Percentiles rank a stretch among this genome's conserved stretches.
Evolutionary conservation across 176 grass and related monocot genomes (phyloP).

Genomic region (Pontederia crassipes): DNA sequence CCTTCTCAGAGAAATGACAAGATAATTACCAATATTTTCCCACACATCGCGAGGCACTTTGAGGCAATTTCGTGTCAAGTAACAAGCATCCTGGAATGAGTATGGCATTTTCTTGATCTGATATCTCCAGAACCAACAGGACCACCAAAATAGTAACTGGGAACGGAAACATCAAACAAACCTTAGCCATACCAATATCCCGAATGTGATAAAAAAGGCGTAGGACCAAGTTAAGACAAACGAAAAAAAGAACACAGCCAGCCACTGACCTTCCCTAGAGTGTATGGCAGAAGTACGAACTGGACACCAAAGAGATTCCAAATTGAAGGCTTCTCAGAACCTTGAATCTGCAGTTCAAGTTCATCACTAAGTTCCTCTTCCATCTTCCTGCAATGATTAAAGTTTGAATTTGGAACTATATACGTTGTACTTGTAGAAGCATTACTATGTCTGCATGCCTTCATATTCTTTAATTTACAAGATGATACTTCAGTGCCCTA

Average conservation of each 20-base stretch:
- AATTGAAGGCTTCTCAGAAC: constrained; percentile 68
- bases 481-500: too few relatives aligned
- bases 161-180: constrained; percentile 2
- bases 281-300: constrained; percentile 77
- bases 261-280: constrained; percentile 60
- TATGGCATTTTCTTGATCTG: constrained; percentile 68
- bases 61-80: constrained; percentile 64
- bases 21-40: constrained; percentile 74
- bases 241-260: neutral
- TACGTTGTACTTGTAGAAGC: neutral
- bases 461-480: too few relatives aligned
- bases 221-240: neutral
- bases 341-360: constrained; percentile 90
- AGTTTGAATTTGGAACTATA: neutral
- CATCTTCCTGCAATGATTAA: constrained; percentile 44
- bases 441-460: neutral
- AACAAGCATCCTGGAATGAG: constrained; percentile 86
- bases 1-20: neutral
- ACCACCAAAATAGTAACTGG: constrained; percentile 46
- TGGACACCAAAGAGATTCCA: constrained; percentile 78
- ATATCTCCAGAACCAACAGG: constrained; percentile 88
- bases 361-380: constrained; percentile 63
- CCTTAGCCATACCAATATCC: constrained; percentile 3
- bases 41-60: constrained; percentile 49
- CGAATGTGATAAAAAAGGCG: constrained; percentile 3